Conservation (phyloP, 2,329 filamentous ascomycete species). For the Didymella segeticola region DNA sequence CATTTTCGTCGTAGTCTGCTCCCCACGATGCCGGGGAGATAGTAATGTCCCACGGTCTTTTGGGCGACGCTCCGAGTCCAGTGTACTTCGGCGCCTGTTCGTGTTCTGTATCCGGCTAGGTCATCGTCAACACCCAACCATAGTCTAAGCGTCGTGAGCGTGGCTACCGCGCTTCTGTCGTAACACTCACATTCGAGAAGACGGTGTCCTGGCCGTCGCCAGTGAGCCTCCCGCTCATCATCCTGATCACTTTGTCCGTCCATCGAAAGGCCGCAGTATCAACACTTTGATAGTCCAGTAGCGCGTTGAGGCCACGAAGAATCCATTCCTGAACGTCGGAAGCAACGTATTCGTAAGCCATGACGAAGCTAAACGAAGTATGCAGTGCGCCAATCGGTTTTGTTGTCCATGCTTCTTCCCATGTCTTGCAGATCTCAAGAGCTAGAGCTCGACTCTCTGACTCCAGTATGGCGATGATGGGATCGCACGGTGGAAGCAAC, state of each 20-base stretch:
- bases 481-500: conserved; percentile 34
- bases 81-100: neutral
- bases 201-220: conserved; percentile 35
- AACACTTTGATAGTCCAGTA: conserved; percentile 36
- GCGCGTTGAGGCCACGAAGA: conserved; percentile 32
- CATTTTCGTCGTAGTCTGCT: neutral
- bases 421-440: conserved; percentile 44
- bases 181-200: conserved; percentile 26
- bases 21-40: neutral
- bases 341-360: conserved; percentile 41
- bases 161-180: conserved; percentile 18
- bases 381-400: conserved; percentile 44
- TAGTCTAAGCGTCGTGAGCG: conserved; percentile 10
- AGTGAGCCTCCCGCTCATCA: conserved; percentile 36
- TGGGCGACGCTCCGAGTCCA: neutral
- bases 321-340: conserved; percentile 38
- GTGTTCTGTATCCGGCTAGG: conserved; percentile 1
- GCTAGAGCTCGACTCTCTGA: conserved; percentile 36
- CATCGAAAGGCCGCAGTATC: conserved; percentile 34
- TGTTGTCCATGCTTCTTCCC: conserved; percentile 44
- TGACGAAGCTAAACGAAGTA: conserved; percentile 40
- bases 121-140: conserved; percentile 23
- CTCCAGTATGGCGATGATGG: conserved; percentile 29
- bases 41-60: conserved; percentile 7
- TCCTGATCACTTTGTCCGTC: conserved; percentile 33